Percentiles rank a stretch among this genome's conserved stretches.
These are phyloP conservation scores for Ascomycota sp. DNA, from an alignment of 2,329 filamentous ascomycete genomes.

Conservation along the genomic window DNA sequence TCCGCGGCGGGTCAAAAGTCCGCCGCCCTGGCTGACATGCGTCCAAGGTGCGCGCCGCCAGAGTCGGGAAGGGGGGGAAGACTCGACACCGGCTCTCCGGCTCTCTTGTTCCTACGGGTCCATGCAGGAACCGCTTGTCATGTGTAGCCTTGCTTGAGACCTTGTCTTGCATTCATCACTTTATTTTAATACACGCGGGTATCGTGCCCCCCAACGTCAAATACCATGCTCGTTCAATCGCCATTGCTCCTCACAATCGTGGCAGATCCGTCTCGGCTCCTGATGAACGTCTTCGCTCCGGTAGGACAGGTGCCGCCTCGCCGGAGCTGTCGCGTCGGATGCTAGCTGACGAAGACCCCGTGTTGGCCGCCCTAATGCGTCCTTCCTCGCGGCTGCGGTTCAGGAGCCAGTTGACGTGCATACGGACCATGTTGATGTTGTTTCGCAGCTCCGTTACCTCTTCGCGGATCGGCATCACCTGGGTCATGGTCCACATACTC, in stretches of 20 bases:
- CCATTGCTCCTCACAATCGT: slow-evolving; percentile 10
- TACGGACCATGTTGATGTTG: slow-evolving; percentile 34
- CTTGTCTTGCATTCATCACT: too few species aligned
- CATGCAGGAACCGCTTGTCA: too few species aligned
- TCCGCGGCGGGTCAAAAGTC: too few species aligned
- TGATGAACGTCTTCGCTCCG: slow-evolving; percentile 17
- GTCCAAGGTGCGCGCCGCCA: too few species aligned
- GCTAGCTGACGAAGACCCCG: slow-evolving; percentile 10
- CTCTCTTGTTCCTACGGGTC: too few species aligned
- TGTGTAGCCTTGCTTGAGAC: too few species aligned
- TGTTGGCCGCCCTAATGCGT: slow-evolving; percentile 16
- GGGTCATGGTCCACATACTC: slow-evolving; percentile 39
- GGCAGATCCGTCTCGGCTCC: slow-evolving; percentile 17
- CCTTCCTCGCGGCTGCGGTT: slow-evolving; percentile 29
- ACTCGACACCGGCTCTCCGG: too few species aligned
- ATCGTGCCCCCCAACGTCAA: background rate
- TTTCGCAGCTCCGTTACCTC: slow-evolving; percentile 39
- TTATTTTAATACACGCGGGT: too few species aligned
- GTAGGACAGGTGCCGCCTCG: slow-evolving; percentile 8
- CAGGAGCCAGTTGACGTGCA: slow-evolving; percentile 39
- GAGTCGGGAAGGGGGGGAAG: too few species aligned
- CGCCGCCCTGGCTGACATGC: too few species aligned
- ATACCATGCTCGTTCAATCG: background rate
- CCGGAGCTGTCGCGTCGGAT: slow-evolving; percentile 12
- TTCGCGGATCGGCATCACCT: slow-evolving; percentile 39